phyloP scores from a whole-genome alignment of 805 yeast genomes.

The Diddensiella santjacobensis region DNA sequence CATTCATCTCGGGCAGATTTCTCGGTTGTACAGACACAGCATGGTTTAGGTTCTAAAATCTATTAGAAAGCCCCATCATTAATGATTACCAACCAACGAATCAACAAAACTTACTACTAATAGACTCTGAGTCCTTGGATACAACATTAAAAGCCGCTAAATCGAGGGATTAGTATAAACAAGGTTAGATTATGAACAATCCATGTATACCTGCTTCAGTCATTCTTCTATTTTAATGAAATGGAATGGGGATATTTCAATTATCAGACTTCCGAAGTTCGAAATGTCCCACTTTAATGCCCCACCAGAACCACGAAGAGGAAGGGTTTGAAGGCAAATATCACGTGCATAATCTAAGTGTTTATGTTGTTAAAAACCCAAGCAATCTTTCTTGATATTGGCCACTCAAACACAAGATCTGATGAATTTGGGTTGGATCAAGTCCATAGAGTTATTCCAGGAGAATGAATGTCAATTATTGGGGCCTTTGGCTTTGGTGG shows the following conservation, averaged over 20 bases:
- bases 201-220: not conserved
- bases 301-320: too few species aligned
- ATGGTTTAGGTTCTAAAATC: conserved; percentile 82
- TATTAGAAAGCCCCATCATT: too few species aligned
- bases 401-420: not conserved
- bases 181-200: not conserved
- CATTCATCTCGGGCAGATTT: conserved; percentile 85
- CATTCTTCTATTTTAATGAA: not conserved
- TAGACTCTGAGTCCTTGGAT: too few species aligned
- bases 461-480: conserved; percentile 55
- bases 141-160: not conserved
- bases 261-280: too few species aligned
- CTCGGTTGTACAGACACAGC: conserved; percentile 90
- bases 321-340: too few species aligned
- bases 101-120: too few species aligned
- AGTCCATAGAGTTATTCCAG: not conserved
- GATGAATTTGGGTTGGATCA: not conserved
- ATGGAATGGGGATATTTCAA: too few species aligned
- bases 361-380: too few species aligned
- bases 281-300: too few species aligned
- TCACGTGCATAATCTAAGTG: too few species aligned
- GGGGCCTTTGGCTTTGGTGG: conserved; percentile 80
- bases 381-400: not conserved
- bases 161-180: not conserved
- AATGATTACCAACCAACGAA: too few species aligned